These are phyloP conservation scores for Cornus suecica DNA, from an alignment of 148 eudicot species.

Conservation along the genomic window DNA sequence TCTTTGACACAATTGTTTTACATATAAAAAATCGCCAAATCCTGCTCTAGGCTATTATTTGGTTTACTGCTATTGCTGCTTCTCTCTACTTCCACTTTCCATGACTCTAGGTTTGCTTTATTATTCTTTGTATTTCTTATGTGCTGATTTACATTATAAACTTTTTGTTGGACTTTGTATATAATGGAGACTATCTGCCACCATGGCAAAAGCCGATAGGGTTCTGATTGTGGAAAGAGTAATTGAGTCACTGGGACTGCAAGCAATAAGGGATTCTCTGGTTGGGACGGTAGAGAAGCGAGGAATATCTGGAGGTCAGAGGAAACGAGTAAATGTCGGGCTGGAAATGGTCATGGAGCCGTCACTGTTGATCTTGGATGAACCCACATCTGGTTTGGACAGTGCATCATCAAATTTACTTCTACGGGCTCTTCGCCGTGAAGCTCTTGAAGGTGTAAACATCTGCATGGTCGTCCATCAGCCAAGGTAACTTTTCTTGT, in stretches of 20 bases:
- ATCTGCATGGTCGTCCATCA: conserved; percentile 93
- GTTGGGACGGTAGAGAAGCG: conserved; percentile 92
- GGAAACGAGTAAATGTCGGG: conserved; percentile 90
- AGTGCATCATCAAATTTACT: conserved; percentile 90
- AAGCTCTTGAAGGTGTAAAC: conserved; percentile 96
- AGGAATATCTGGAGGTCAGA: conserved; percentile 94
- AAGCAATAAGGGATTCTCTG: conserved; percentile 74
- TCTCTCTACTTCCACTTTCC: background rate
- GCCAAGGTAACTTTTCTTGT: conserved; percentile 55
- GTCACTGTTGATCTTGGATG: conserved; percentile 82
- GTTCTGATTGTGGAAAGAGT: conserved; percentile 90
- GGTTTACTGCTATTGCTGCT: background rate
- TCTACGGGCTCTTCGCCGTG: conserved; percentile 83
- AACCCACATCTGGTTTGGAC: conserved; percentile 96
- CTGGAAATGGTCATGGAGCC: conserved; percentile 98
- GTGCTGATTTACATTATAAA: background rate
- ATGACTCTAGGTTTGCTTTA: background rate
- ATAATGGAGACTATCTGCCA: conserved; percentile 56
- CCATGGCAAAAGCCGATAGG: conserved; percentile 75
- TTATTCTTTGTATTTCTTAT: background rate
- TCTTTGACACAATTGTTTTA: background rate
- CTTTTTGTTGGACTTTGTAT: conserved; percentile 8
- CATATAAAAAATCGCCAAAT: conserved; percentile 7
- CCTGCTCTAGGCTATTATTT: background rate
- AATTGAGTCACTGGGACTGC: conserved; percentile 76